Percentiles rank a stretch among this genome's conserved stretches.
These are phyloP conservation scores for Gyrodon lividus DNA, from an alignment of 768 basidiomycete species.

Conservation along the genomic window DNA sequence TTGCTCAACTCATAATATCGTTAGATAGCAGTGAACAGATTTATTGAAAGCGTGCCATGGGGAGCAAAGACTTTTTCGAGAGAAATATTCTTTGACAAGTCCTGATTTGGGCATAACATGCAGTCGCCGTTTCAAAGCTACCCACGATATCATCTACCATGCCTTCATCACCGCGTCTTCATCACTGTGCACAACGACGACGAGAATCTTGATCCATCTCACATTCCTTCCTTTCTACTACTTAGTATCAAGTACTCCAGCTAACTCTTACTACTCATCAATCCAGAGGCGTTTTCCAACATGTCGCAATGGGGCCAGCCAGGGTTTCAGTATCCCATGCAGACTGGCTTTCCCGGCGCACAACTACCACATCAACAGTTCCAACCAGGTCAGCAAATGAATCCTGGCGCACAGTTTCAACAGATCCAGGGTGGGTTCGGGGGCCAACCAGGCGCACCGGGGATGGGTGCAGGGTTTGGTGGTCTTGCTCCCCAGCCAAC, in stretches of 20 bases:
- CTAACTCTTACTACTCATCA: neutral
- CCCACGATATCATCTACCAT: conserved; percentile 2
- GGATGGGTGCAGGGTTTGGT: conserved; percentile 34
- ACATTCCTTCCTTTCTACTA: neutral
- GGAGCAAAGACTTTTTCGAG: too few relatives aligned
- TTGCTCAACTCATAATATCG: too few relatives aligned
- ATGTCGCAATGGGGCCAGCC: conserved; percentile 83
- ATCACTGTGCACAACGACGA: conserved; percentile 2
- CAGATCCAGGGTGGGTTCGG: conserved; percentile 38
- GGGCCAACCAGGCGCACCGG: conserved; percentile 24
- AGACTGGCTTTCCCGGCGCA: conserved; percentile 58
- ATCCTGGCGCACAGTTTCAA: conserved; percentile 38
- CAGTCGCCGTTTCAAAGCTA: conserved; percentile 20
- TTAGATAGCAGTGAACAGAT: neutral
- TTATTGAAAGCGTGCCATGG: neutral
- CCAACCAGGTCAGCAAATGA: conserved; percentile 34
- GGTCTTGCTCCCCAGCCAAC: conserved; percentile 63
- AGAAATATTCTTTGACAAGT: conserved; percentile 1
- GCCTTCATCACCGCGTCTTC: neutral
- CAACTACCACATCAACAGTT: conserved; percentile 50
- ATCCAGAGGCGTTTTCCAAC: conserved; percentile 16
- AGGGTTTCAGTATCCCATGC: conserved; percentile 71
- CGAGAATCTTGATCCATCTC: neutral
- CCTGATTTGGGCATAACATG: conserved; percentile 4
- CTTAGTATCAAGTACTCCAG: neutral